Evolutionary conservation across 2,329 filamentous ascomycete genomes (phyloP), one percentile per base, ranked within the genome.

Genomic region (Scortechinia acanthostroma): DNA sequence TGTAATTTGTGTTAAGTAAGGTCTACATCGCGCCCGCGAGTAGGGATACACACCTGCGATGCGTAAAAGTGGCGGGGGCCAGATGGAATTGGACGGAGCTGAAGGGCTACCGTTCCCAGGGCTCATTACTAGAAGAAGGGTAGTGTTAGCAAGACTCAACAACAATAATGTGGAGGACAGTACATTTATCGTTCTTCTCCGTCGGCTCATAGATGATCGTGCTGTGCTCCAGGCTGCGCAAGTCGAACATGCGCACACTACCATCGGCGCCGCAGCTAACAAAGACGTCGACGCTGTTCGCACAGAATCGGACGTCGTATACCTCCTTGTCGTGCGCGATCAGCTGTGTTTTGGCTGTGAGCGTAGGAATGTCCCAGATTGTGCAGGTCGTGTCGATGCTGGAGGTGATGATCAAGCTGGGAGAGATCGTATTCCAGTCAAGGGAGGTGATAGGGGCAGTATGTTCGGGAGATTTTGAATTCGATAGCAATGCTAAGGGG

Each of bases 301-400:
- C 93, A 66, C 93, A 98, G 67, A 98, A 98, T 17, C 93, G 83
- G 42, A 98, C 93, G 61, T 98, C 93, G 58, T 95, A 98, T 4
- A 98, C 93, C 65, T 98, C 93, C 65, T 97, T 97, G 68, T 98
- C 93, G 62, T 98, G 93, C 17, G 93, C 93, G 64, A 98, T 98
- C 42, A 98, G 73, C 62, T 98, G 93, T 2, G 93, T 98, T 68
- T 98, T 98, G 44, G 93, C 93, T 1, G 93, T 98, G 50, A 98
- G 73, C 1, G 93, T 96, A 3, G 93, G 93, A 46, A 98, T 98
- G 62, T 98, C 93, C 93, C 93, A 98, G 52, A 98, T 98, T 3
- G 93, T 98, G 67, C 93, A 98, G 4, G 93, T 98, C 1, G 93
- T 98, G 60, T 98, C 93, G 58, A 98, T 98, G 62, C 91, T 97